These are phyloP conservation scores for Phytophthora litchii DNA, from an alignment of 352 stramenopile genomes.

Conservation along the genomic window DNA sequence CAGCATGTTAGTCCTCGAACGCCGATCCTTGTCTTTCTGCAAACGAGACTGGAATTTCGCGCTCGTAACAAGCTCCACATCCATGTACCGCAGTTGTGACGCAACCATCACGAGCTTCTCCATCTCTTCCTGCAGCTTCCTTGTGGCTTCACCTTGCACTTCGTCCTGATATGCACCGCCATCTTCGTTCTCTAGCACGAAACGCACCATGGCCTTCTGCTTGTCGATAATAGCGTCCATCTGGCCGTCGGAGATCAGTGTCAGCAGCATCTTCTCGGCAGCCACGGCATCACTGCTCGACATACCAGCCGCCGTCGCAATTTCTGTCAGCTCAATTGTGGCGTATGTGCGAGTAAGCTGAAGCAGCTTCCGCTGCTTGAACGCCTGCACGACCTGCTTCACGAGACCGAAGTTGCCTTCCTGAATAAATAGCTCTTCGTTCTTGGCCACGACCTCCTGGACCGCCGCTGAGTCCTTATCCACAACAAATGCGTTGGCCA, in stretches of 20 bases:
- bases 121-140: conserved; percentile 71
- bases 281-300: conserved; percentile 34
- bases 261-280: conserved; percentile 69
- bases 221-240: conserved; percentile 78
- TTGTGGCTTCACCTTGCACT: conserved; percentile 51
- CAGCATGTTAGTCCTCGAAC: conserved; percentile 48
- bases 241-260: conserved; percentile 55
- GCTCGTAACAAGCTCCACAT: conserved; percentile 83
- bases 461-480: conserved; percentile 46
- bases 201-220: conserved; percentile 79
- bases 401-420: conserved; percentile 80
- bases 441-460: conserved; percentile 41
- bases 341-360: conserved; percentile 82
- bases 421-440: conserved; percentile 54
- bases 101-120: conserved; percentile 73
- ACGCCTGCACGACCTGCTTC: conserved; percentile 72
- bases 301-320: conserved; percentile 57
- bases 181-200: conserved; percentile 71
- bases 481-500: conserved; percentile 59
- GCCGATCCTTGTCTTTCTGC: conserved; percentile 82
- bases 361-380: conserved; percentile 76
- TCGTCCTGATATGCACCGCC: conserved; percentile 30
- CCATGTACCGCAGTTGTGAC: conserved; percentile 72
- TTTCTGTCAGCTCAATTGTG: conserved; percentile 70
- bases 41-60: conserved; percentile 76